Percentiles rank a stretch among this genome's conserved stretches.
Evolutionary conservation across 2,329 filamentous ascomycete species (phyloP).

Genomic region (Colletotrichum tropicale): DNA sequence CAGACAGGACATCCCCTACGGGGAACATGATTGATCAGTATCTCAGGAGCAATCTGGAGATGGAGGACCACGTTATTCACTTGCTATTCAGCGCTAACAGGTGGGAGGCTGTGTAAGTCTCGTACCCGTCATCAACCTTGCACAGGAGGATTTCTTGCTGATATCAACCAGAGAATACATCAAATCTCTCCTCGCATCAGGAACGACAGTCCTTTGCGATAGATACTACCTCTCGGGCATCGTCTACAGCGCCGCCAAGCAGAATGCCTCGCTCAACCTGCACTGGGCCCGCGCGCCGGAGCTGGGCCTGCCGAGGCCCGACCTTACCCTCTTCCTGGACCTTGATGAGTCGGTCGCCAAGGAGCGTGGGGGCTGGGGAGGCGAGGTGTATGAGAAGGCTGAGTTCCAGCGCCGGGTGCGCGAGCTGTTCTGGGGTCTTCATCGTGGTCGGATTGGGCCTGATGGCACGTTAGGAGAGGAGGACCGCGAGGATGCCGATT

Average conservation of each 20-base stretch:
- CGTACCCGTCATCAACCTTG: not conserved
- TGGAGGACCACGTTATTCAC: constrained; percentile 90
- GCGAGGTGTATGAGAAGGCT: constrained; percentile 85
- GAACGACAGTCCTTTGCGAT: constrained; percentile 83
- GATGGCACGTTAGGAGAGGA: constrained; percentile 27
- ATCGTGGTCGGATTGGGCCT: constrained; percentile 47
- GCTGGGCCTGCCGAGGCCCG: constrained; percentile 83
- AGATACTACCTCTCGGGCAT: constrained; percentile 95
- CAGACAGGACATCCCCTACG: constrained; percentile 83
- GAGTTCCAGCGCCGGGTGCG: constrained; percentile 83
- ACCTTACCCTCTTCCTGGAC: constrained; percentile 87
- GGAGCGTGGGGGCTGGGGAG: constrained; percentile 83
- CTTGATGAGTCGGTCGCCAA: constrained; percentile 75
- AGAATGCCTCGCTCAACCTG: constrained; percentile 70
- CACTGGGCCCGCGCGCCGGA: constrained; percentile 87
- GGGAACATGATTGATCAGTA: constrained; percentile 88
- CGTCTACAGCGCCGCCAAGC: constrained; percentile 90
- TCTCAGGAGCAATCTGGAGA: constrained; percentile 71
- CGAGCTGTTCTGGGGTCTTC: constrained; percentile 69
- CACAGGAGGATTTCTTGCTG: not conserved
- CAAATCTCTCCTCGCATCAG: constrained; percentile 58
- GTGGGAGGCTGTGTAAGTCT: constrained; percentile 72
- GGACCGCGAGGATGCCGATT: constrained; percentile 31
- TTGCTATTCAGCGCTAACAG: constrained; percentile 89
- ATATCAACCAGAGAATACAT: constrained; percentile 52